phyloP scores from a whole-genome alignment of 1,284 basidiomycete species.

The Apiotrichum siamense region DNA sequence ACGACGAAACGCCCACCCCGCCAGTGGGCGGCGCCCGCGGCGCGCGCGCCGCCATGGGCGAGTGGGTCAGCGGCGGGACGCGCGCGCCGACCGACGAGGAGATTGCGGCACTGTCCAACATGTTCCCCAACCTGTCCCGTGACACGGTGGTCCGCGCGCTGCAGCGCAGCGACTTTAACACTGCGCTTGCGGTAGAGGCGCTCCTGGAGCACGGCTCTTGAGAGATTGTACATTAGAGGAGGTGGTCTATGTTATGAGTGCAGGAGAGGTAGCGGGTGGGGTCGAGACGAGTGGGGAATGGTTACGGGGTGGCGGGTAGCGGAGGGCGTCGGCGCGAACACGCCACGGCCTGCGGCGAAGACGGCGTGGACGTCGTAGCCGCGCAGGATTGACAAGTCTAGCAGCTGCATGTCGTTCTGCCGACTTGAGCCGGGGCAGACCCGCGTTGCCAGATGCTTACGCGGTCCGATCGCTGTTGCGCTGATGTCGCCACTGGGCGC shows the following conservation, averaged over 20 bases:
- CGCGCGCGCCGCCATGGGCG: constrained; percentile 57
- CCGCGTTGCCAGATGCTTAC: no score
- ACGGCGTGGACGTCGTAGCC: no score
- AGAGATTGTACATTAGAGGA: neutral
- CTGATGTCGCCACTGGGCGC: no score
- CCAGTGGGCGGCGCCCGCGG: constrained; percentile 16
- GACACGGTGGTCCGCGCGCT: constrained; percentile 70
- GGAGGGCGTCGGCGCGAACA: no score
- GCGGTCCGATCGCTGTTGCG: no score
- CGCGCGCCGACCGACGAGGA: constrained; percentile 68
- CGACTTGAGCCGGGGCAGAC: no score
- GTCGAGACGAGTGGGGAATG: no score
- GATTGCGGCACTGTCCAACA: constrained; percentile 59
- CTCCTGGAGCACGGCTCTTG: constrained; percentile 47
- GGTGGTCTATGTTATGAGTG: neutral
- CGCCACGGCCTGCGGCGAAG: no score
- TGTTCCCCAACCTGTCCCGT: constrained; percentile 74
- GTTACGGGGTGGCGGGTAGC: no score
- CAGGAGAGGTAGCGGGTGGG: no score
- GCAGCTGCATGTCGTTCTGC: no score
- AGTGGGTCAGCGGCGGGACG: constrained; percentile 65
- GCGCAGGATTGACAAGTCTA: no score
- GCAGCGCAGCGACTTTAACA: constrained; percentile 65
- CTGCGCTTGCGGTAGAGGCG: constrained; percentile 74
- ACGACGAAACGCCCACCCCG: neutral